These are phyloP conservation scores for Emmonsia crescens DNA, from an alignment of 2,329 filamentous ascomycete genomes.

Conservation along the genomic window DNA sequence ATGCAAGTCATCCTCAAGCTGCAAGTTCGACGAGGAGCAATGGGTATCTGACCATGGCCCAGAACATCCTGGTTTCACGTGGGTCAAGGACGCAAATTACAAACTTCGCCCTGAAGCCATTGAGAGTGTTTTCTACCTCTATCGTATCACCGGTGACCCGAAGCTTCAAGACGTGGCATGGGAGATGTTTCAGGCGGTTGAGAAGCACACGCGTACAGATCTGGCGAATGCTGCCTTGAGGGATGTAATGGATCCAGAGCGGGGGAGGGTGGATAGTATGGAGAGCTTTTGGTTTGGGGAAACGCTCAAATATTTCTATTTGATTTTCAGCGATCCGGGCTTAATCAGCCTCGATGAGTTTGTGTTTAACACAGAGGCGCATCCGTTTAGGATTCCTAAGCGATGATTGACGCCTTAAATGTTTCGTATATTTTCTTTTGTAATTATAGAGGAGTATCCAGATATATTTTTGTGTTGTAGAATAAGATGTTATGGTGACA, in stretches of 20 bases:
- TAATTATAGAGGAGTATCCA: not conserved
- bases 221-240: constrained; percentile 52
- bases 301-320: constrained; percentile 85
- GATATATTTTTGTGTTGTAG: no score
- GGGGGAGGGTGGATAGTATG: constrained; percentile 56
- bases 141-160: constrained; percentile 72
- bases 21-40: constrained; percentile 4
- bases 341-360: constrained; percentile 57
- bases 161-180: constrained; percentile 71
- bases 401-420: not conserved
- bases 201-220: constrained; percentile 53
- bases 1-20: constrained; percentile 22
- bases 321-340: constrained; percentile 61
- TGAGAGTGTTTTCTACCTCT: constrained; percentile 81
- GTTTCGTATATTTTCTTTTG: not conserved
- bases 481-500: not conserved
- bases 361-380: constrained; percentile 35
- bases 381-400: not conserved
- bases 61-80: not conserved
- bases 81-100: constrained; percentile 6
- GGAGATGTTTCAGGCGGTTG: constrained; percentile 69
- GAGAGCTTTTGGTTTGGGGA: constrained; percentile 88
- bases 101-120: constrained; percentile 64
- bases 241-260: constrained; percentile 38
- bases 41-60: not conserved